Base-by-base conservation (phyloP, 805 yeast species). In the Martiniozyma abietophila region DNA sequence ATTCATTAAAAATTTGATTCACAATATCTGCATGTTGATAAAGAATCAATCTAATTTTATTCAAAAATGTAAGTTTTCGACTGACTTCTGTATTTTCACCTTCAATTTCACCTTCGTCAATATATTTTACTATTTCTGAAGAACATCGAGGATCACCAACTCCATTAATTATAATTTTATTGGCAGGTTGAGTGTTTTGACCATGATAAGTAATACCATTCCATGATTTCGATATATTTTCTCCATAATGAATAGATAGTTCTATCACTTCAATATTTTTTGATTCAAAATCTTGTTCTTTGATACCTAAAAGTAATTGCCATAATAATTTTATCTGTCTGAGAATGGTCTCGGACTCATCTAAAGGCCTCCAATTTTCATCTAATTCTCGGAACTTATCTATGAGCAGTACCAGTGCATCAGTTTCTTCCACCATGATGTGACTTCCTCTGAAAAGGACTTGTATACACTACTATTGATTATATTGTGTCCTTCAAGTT, bases 291-390 rank as follows among this genome's bases (percentile, higher is more conserved):
- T 26, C 2, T 12, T 34, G 36, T 19, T 44, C 53, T 19, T 47
- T 46, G 8, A 49, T 47, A 2, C 54, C 52, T n/a, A 51, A 31
- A 8, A 51, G 31, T 8, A 46, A 31, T 29, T 47, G 53, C 54
- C 54, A 51, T 9, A 44, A 36, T 1, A 41, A 30, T 28, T 41
- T 45, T 12, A 48, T 38, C 9, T 43, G 42, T 25, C 43, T 35
- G 18, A 49, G 29, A 5, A 34, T 29, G 7, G 35, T 18, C 24
- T 33, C 40, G 4, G 29, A 36, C 2, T 27, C 26, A n/a, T 7
- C 7, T 12, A 37, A 22, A 2, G 19, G 16, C 11, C 30, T 18
- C 3, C n/a, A n/a, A n/a, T n/a, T n/a, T n/a, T n/a, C n/a, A n/a
- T 47, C 40, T 9, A 46, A 28, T n/a, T 31, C 33, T 9, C 31